Evolutionary conservation across 164 flowering plant genomes (phyloP).

Genomic region (Magnolia sinica): DNA sequence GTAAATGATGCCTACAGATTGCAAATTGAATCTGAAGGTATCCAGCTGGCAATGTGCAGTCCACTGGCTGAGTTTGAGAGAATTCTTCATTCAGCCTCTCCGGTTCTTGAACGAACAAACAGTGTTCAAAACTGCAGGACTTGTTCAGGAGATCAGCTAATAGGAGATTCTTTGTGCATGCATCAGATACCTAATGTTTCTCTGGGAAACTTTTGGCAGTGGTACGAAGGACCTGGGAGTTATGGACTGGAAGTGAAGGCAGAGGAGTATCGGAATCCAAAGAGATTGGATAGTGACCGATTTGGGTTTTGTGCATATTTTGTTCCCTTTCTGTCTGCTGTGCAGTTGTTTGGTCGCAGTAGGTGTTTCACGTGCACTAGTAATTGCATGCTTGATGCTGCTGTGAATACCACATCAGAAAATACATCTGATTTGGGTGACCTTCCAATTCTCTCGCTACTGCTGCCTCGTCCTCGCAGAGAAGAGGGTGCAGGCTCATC

Average conservation of each 20-base stretch:
- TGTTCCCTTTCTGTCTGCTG: constrained; percentile 70
- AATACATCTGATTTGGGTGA: constrained; percentile 14
- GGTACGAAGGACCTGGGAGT: constrained; percentile 72
- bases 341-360: constrained; percentile 56
- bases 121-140: constrained; percentile 16
- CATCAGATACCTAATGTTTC: constrained; percentile 45
- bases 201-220: constrained; percentile 58
- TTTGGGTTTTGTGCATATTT: constrained; percentile 51
- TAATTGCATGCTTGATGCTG: constrained; percentile 8
- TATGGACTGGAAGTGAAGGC: constrained; percentile 66
- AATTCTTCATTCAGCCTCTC: constrained; percentile 51
- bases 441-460: constrained; percentile 27
- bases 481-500: constrained; percentile 12
- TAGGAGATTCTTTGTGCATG: constrained; percentile 32
- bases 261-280: constrained; percentile 32
- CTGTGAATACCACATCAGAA: constrained; percentile 8
- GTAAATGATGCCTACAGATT: constrained; percentile 38
- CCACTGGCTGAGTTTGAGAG: constrained; percentile 71
- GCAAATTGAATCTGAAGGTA: constrained; percentile 49
- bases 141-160: constrained; percentile 26
- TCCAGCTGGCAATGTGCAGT: constrained; percentile 38
- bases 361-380: constrained; percentile 13
- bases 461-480: constrained; percentile 36
- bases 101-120: constrained; percentile 33
- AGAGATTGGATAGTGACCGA: constrained; percentile 31